Evolutionary conservation across 2,329 filamentous ascomycete genomes (phyloP), one percentile per base, ranked within the genome.

Genomic region (Uncinocarpus reesii): DNA sequence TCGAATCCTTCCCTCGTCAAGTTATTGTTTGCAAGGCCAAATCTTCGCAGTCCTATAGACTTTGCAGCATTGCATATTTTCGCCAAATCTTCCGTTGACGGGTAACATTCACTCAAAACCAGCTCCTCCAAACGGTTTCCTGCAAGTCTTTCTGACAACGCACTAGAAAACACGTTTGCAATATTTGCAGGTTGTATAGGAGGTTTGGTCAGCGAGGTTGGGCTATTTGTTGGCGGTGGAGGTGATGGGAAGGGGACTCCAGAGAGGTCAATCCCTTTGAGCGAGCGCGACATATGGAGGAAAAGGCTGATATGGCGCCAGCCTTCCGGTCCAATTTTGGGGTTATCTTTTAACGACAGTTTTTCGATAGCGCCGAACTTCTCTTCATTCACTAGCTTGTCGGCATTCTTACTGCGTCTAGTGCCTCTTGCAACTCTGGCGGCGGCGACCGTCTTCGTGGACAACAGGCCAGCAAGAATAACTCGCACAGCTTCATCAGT

Each of bases 231-330:
- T 29, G 15, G 56, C 32, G 34, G 60, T 42, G 21, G 58, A 55
- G 2, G 62, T 57, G 37, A 68, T 2, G 86, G 88, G 55, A 96
- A 90, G 2, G 79, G 77, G 50, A 95, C 82, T 59, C 86, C 83
- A 0, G 89, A 94, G 23, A 96, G 64, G 63, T 98, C 92, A 20
- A 96, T 77, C 4, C 78, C 83, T 63, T 88, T 89, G 48, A 98
- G 72, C 1, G 88, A 88, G 53, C 81, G 82, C 57, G 86, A 95
- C 71, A 95, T 82, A 66, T 95, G 86, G 45, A 95, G 74, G 62
- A 96, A 98, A 5, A 95, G 71, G 34, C 83, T 84, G 49, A 96
- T 81, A 61, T 96, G 81, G 58, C 83, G 88, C 92, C 92, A 98
- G 13, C 90, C 92, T 54, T 93, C 84, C 0, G 75, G 73, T 0